phyloP scores from a whole-genome alignment of 2,329 filamentous ascomycete genomes.

The Claviceps pazoutovae region DNA sequence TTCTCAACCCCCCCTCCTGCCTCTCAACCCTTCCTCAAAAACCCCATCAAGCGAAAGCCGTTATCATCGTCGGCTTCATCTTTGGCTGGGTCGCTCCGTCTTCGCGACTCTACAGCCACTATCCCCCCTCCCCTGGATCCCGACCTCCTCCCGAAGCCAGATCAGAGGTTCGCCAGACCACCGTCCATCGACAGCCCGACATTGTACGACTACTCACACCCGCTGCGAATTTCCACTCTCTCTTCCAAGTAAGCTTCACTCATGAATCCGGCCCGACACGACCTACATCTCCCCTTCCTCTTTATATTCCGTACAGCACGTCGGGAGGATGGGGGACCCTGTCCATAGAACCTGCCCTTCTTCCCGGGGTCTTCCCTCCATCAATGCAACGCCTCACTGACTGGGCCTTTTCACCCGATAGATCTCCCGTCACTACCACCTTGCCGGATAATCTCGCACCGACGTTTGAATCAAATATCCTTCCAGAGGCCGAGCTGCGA shows the following conservation, averaged over 20 bases:
- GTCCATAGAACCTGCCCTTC: not conserved
- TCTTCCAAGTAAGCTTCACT: constrained; percentile 15
- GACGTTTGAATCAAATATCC: constrained; percentile 21
- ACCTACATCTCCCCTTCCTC: too few species aligned
- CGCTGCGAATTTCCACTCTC: constrained; percentile 10
- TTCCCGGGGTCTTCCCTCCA: not conserved
- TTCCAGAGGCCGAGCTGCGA: constrained; percentile 27
- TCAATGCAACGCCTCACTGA: constrained; percentile 9
- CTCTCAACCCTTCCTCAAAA: constrained; percentile 9
- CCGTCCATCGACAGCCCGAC: constrained; percentile 47
- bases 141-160: constrained; percentile 30
- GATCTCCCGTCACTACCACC: constrained; percentile 10
- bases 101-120: constrained; percentile 4
- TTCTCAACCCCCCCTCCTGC: constrained; percentile 7
- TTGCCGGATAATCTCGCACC: constrained; percentile 12
- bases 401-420: constrained; percentile 10
- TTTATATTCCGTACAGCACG: too few species aligned
- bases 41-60: constrained; percentile 45
- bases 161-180: constrained; percentile 39
- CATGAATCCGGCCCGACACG: too few species aligned
- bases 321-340: too few species aligned
- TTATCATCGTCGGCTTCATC: constrained; percentile 41
- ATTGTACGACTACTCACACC: constrained; percentile 41
- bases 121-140: constrained; percentile 17
- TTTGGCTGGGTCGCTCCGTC: constrained; percentile 25